Percentiles rank a stretch among this genome's conserved stretches.
Evolutionary conservation across 2,329 filamentous ascomycete species (phyloP).

Genomic region (Didymella lethalis): DNA sequence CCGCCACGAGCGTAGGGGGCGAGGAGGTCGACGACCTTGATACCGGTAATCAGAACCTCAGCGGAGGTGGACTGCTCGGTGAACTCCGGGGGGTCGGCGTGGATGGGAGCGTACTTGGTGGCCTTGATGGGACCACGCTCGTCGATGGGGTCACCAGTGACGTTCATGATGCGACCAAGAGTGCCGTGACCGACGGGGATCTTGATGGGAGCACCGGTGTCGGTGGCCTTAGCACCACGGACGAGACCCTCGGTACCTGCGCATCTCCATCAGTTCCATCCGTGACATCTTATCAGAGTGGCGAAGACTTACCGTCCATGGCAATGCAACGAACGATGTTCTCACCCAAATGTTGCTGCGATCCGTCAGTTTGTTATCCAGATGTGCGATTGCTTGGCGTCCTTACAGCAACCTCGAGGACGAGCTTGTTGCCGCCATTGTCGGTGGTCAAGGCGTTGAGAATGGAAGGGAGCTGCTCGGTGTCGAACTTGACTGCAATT

Average conservation of each 20-base stretch:
- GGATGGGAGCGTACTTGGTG: constrained; percentile 86
- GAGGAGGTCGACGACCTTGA: constrained; percentile 99
- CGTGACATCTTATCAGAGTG: constrained; percentile 6
- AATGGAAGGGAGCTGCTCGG: constrained; percentile 91
- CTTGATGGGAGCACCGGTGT: constrained; percentile 94
- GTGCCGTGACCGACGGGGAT: constrained; percentile 93
- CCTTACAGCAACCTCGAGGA: constrained; percentile 94
- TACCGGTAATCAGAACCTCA: constrained; percentile 97
- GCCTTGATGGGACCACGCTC: constrained; percentile 98
- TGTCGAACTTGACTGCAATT: constrained; percentile 90
- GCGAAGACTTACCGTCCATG: constrained; percentile 85
- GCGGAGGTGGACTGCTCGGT: constrained; percentile 94
- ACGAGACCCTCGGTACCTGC: constrained; percentile 98
- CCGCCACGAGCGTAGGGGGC: constrained; percentile 99
- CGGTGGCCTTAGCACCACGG: constrained; percentile 82
- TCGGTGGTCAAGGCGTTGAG: constrained; percentile 93
- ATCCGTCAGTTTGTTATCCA: constrained; percentile 38
- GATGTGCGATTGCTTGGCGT: constrained; percentile 36
- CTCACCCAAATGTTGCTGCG: constrained; percentile 98
- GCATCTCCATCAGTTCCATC: constrained; percentile 33
- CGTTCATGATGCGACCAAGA: constrained; percentile 99
- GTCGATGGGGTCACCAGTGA: constrained; percentile 99
- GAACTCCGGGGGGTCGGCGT: constrained; percentile 92
- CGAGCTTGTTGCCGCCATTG: constrained; percentile 92
- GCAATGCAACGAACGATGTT: constrained; percentile 99